Percentiles rank a stretch among this genome's conserved stretches.
phyloP scores from a whole-genome alignment of 164 flowering plant species.

The Piper longum region DNA sequence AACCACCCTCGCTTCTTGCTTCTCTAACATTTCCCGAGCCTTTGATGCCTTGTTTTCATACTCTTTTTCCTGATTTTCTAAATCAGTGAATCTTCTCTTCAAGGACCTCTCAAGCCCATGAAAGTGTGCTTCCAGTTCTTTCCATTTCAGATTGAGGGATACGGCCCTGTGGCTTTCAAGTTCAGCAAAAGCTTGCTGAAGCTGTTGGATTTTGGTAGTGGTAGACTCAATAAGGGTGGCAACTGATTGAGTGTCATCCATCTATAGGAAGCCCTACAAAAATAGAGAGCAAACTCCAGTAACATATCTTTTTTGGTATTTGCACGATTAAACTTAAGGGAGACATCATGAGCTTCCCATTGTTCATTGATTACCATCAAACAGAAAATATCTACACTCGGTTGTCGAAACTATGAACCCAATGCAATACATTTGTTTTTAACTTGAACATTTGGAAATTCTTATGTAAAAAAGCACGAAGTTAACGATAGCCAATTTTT shows the following conservation, averaged over 20 bases:
- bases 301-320: too few relatives aligned
- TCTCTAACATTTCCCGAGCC: slow-evolving; percentile 47
- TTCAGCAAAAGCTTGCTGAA: slow-evolving; percentile 93
- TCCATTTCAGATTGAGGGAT: slow-evolving; percentile 85
- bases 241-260: slow-evolving; percentile 70
- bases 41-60: slow-evolving; percentile 46
- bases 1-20: slow-evolving; percentile 60
- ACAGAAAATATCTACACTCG: too few relatives aligned
- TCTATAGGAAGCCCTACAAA: slow-evolving; percentile 18
- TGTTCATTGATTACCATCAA: too few relatives aligned
- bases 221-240: slow-evolving; percentile 64
- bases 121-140: slow-evolving; percentile 91
- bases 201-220: slow-evolving; percentile 80
- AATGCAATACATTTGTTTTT: too few relatives aligned
- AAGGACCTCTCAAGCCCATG: slow-evolving; percentile 88
- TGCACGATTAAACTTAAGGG: neutral
- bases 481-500: too few relatives aligned
- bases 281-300: neutral
- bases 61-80: slow-evolving; percentile 82
- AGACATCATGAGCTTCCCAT: too few relatives aligned
- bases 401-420: too few relatives aligned
- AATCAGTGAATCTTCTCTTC: slow-evolving; percentile 70
- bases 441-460: too few relatives aligned
- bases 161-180: slow-evolving; percentile 82
- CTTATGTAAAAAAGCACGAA: too few relatives aligned